Evolutionary conservation across 345 rosid species (phyloP), one percentile per base, ranked within the genome.

Genomic region (Hevea brasiliensis): DNA sequence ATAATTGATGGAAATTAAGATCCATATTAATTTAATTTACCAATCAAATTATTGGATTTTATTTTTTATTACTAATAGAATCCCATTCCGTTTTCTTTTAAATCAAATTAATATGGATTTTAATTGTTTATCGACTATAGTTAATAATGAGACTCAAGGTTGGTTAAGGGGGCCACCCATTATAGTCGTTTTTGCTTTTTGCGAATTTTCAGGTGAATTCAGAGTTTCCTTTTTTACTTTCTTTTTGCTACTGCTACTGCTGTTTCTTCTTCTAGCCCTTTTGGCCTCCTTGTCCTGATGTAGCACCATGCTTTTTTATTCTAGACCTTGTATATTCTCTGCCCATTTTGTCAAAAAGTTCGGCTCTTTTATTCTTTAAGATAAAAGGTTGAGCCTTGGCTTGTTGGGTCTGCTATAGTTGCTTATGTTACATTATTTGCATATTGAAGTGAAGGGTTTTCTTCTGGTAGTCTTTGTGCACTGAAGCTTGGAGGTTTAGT

Each of bases 171-270:
- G n/a, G n/a, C n/a, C n/a, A n/a, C n/a, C n/a, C n/a, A n/a, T n/a
- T n/a, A n/a, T n/a, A n/a, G 79, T 77, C 73, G 2, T 68, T 81
- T 81, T 79, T 76, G 67, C 82, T 75, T 58, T 77, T 75, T 50
- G 70, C 58, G 53, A 45, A 48, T 67, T 74, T 66, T 81, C 81
- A 76, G 83, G 85, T 81, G 86, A 83, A 73, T 74, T 70, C 9
- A 70, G 75, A 71, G 51, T 58, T 61, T 53, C 24, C 67, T n/a
- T 42, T 66, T 68, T 24, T 20, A 40, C 54, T 63, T 63, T 72
- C 8, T 0, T 54, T 24, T 26, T 72, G 81, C 71, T 73, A 59
- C 67, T 48, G 77, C 55, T 50, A 61, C 37, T 32, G 37, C 37
- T 32, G 37, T 4, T 32, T 2, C 37, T 32, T 2, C 32, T 48